Conservation (phyloP, 768 basidiomycete species). For the Chalciporus pseudorubinellus region DNA sequence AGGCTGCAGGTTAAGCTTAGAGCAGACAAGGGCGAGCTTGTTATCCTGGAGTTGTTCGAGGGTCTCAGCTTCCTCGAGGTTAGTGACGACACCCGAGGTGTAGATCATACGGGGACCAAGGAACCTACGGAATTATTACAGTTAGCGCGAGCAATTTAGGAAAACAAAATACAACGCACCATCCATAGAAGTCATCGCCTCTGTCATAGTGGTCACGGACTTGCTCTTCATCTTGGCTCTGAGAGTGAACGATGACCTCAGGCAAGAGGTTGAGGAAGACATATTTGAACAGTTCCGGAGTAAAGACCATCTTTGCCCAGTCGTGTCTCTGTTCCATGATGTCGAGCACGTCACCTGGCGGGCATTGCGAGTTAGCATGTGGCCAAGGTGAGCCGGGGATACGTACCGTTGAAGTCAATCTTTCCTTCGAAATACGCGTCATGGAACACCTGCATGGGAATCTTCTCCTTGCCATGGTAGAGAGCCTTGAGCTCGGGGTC, state of each 20-base stretch:
- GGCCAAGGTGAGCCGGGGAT: neutral
- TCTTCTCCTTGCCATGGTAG: conserved; percentile 85
- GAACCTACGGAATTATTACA: conserved; percentile 53
- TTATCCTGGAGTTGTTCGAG: conserved; percentile 97
- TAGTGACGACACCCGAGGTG: conserved; percentile 85
- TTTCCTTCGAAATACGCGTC: conserved; percentile 97
- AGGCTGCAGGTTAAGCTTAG: conserved; percentile 87
- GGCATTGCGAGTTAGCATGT: neutral
- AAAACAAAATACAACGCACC: conserved; percentile 42
- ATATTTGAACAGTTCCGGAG: conserved; percentile 89
- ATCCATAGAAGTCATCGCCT: conserved; percentile 94
- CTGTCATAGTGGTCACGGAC: conserved; percentile 96
- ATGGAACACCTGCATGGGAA: conserved; percentile 96
- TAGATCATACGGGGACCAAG: conserved; percentile 96
- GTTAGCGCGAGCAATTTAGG: neutral
- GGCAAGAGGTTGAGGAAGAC: conserved; percentile 85
- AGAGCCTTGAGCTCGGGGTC: conserved; percentile 75
- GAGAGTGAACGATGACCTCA: conserved; percentile 92
- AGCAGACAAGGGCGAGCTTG: conserved; percentile 93
- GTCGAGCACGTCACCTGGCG: conserved; percentile 85
- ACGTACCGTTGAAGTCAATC: conserved; percentile 89
- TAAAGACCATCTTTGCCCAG: conserved; percentile 92
- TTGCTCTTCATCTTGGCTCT: conserved; percentile 90
- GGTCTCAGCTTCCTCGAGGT: conserved; percentile 69
- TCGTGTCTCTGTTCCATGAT: conserved; percentile 93